Conservation (phyloP, 2,329 filamentous ascomycete species). For the Verticillium tricorpus region DNA sequence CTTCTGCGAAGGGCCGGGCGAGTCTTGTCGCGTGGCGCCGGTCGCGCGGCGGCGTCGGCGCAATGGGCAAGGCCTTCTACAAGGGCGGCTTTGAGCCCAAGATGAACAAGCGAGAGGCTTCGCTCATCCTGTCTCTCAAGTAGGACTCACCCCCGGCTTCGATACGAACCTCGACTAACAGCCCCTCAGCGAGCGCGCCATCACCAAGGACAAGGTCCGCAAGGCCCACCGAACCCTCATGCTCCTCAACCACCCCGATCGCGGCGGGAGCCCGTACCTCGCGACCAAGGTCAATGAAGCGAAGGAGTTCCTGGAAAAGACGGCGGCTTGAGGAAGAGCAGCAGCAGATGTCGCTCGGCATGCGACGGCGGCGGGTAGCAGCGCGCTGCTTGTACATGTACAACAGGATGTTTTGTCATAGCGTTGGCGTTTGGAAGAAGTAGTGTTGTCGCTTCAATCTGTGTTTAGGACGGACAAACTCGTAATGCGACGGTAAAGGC, state of each 20-base stretch:
- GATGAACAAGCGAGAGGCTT: constrained; percentile 90
- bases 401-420: constrained; percentile 4
- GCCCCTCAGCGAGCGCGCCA: constrained; percentile 65
- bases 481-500: not conserved
- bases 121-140: constrained; percentile 87
- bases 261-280: constrained; percentile 91
- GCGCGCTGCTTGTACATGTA: constrained; percentile 2
- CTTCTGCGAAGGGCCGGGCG: constrained; percentile 68
- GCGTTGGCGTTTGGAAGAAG: constrained; percentile 4
- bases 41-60: constrained; percentile 71
- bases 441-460: not conserved
- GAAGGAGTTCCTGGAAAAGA: constrained; percentile 91
- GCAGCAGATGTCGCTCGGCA: not conserved
- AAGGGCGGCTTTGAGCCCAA: constrained; percentile 96
- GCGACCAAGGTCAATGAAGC: constrained; percentile 98
- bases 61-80: constrained; percentile 88
- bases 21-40: constrained; percentile 84
- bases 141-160: constrained; percentile 34
- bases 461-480: not conserved
- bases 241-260: constrained; percentile 96
- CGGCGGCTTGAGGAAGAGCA: constrained; percentile 18
- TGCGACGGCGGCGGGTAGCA: not conserved
- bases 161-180: not conserved
- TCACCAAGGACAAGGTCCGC: constrained; percentile 90
- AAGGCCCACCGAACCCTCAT: constrained; percentile 95